phyloP scores from a whole-genome alignment of 768 basidiomycete genomes.

The Albatrellus ellisii region DNA sequence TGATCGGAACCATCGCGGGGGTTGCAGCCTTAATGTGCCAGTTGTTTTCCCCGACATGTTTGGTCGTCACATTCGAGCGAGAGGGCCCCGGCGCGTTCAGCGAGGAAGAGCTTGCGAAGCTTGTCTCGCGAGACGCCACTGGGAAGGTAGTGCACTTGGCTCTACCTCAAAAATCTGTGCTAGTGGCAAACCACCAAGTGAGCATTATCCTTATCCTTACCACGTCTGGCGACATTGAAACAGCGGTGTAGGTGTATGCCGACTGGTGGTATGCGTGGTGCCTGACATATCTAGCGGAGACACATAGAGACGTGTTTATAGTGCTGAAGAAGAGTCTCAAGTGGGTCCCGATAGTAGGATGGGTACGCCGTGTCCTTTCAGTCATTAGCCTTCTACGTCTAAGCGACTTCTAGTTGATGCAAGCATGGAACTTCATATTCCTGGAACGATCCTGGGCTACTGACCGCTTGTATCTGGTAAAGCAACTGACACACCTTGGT shows the following conservation, averaged over 20 bases:
- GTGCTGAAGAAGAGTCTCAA: conserved; percentile 87
- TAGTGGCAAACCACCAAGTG: conserved; percentile 92
- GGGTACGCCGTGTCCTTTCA: conserved; percentile 36
- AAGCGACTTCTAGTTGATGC: conserved; percentile 54
- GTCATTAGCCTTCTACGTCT: background rate
- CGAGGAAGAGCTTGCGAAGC: conserved; percentile 38
- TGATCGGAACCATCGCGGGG: background rate
- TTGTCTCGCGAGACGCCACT: conserved; percentile 40
- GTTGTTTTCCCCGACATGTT: conserved; percentile 67
- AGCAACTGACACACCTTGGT: conserved; percentile 56
- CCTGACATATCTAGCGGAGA: conserved; percentile 53
- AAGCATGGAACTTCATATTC: conserved; percentile 90
- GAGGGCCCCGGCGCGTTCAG: conserved; percentile 54
- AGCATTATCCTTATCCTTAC: background rate
- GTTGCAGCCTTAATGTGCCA: conserved; percentile 61
- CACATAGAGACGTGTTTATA: conserved; percentile 71
- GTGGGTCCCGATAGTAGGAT: conserved; percentile 77
- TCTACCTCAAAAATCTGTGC: conserved; percentile 66
- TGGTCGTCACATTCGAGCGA: conserved; percentile 63
- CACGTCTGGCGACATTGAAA: background rate
- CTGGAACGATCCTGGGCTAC: conserved; percentile 84
- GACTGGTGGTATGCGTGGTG: conserved; percentile 88
- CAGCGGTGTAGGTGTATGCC: conserved; percentile 42
- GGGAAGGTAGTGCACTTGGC: conserved; percentile 51
- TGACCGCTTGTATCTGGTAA: conserved; percentile 56